phyloP scores from a whole-genome alignment of 768 basidiomycete genomes.

The Phylloporus rhodoxanthus region DNA sequence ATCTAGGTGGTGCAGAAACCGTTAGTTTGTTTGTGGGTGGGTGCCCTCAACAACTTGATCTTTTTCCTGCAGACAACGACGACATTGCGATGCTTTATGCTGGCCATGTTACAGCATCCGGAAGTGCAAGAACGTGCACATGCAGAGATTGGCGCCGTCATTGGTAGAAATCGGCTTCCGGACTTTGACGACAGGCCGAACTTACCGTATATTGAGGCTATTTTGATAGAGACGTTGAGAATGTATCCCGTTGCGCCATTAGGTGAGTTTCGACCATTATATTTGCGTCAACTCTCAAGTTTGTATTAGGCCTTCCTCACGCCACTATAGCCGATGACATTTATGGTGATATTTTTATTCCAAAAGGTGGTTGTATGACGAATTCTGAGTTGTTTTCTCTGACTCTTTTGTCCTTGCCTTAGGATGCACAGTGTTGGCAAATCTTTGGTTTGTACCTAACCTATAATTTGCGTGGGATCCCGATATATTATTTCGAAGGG shows the following conservation, averaged over 20 bases:
- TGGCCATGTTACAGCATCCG: too few relatives aligned
- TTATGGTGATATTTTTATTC: neutral
- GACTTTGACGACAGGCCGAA: slow-evolving; percentile 17
- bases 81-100: too few relatives aligned
- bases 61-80: neutral
- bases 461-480: neutral
- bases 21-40: neutral
- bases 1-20: slow-evolving; percentile 21
- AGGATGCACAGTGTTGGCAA: neutral
- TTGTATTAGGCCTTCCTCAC: slow-evolving; percentile 8
- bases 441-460: neutral
- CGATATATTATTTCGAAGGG: neutral
- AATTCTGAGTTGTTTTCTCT: neutral
- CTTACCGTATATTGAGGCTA: slow-evolving; percentile 28
- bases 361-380: neutral
- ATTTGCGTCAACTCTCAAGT: neutral
- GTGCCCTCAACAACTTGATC: neutral
- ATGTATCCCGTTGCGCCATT: slow-evolving; percentile 25
- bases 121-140: too few relatives aligned
- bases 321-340: neutral
- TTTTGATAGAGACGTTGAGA: slow-evolving; percentile 27
- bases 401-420: neutral
- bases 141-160: too few relatives aligned
- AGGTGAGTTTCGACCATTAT: slow-evolving; percentile 6
- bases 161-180: slow-evolving; percentile 18